Conservation (phyloP, 1,139 yeast genomes). For the Blastobotrys indianensis region DNA sequence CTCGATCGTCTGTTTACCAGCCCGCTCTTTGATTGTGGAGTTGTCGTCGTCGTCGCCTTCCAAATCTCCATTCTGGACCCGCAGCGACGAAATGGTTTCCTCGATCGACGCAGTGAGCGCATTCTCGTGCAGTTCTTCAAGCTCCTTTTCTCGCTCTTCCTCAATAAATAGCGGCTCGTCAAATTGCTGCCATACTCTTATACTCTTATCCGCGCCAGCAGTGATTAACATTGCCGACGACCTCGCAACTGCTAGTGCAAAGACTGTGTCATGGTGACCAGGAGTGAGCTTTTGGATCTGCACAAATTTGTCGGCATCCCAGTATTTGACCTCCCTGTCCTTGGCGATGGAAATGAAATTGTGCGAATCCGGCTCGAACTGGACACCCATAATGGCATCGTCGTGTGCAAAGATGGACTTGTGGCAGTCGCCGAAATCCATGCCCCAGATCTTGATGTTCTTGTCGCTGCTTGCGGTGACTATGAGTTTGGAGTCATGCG, state of each 20-base stretch:
- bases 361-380: constrained; percentile 76
- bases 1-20: constrained; percentile 79
- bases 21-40: constrained; percentile 44
- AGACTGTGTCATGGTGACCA: constrained; percentile 83
- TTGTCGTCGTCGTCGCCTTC: constrained; percentile 49
- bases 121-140: constrained; percentile 84
- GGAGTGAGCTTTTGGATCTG: constrained; percentile 82
- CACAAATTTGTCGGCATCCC: constrained; percentile 98
- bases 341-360: constrained; percentile 87
- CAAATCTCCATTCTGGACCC: constrained; percentile 44
- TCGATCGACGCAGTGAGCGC: constrained; percentile 68
- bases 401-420: constrained; percentile 94
- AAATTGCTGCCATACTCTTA: constrained; percentile 85
- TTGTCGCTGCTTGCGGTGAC: constrained; percentile 95
- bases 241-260: constrained; percentile 75
- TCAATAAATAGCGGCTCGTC: constrained; percentile 92
- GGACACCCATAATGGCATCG: constrained; percentile 86
- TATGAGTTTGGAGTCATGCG: constrained; percentile 77
- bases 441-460: constrained; percentile 95
- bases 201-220: constrained; percentile 91
- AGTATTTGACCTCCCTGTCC: constrained; percentile 83
- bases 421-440: constrained; percentile 98
- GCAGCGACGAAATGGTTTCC: constrained; percentile 1
- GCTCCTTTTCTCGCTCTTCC: constrained; percentile 92
- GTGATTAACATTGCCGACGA: constrained; percentile 72